Percentiles rank a stretch among this genome's conserved stretches.
Conservation (phyloP, 176 grass and related monocot genomes). For the Cymbopogon citratus region DNA sequence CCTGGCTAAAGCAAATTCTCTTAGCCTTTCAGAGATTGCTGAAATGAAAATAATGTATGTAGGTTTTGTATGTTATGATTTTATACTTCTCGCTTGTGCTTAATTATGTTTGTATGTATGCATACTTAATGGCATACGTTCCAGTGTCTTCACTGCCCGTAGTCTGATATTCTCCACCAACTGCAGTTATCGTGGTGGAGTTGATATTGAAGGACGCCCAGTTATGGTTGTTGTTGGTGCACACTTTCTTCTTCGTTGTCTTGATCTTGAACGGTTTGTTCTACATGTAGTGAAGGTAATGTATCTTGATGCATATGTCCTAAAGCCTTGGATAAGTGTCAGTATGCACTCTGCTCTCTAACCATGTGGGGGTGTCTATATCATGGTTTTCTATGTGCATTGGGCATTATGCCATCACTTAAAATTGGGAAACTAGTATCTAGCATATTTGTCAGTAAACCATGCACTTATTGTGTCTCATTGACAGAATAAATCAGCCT, state of each 20-base stretch:
- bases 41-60: slow-evolving; percentile 99
- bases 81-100: not conserved
- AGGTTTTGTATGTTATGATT: not conserved
- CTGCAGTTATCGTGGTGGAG: slow-evolving; percentile 78
- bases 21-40: slow-evolving; percentile 96
- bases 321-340: not conserved
- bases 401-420: not conserved
- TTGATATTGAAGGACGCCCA: slow-evolving; percentile 80
- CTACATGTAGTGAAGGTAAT: slow-evolving; percentile 90
- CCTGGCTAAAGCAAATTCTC: slow-evolving; percentile 92
- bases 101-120: slow-evolving; percentile 1
- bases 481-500: too few species aligned
- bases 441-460: not conserved
- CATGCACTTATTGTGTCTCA: too few species aligned
- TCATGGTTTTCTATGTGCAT: not conserved
- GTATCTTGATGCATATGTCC: slow-evolving; percentile 26
- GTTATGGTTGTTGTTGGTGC: slow-evolving; percentile 96
- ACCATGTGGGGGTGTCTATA: not conserved
- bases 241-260: slow-evolving; percentile 88
- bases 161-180: slow-evolving; percentile 6
- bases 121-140: not conserved
- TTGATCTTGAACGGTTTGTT: slow-evolving; percentile 94
- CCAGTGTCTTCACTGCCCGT: not conserved
- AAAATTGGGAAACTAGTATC: not conserved
- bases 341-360: not conserved